Evolutionary conservation across 305 asterid genomes (phyloP).

Genomic region (Rubia tinctorum): DNA sequence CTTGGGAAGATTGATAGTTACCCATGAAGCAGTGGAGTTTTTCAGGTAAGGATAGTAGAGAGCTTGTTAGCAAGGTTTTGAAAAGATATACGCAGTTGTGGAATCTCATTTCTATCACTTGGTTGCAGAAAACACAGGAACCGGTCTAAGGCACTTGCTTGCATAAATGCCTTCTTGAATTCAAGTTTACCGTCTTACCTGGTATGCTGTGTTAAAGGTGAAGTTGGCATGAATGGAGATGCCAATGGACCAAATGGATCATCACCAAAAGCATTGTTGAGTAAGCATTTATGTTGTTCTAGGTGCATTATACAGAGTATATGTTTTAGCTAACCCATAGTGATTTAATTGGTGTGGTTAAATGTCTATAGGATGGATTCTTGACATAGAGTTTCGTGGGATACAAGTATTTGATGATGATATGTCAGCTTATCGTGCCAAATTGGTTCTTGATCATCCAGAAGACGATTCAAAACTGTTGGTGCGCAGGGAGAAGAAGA

Average conservation of each 20-base stretch:
- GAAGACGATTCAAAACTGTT: constrained; percentile 36
- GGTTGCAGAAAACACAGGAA: constrained; percentile 48
- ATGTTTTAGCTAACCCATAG: neutral
- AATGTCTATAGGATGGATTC: constrained; percentile 51
- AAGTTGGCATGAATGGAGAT: constrained; percentile 33
- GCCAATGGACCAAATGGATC: constrained; percentile 44
- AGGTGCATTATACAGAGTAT: neutral
- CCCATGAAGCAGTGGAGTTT: constrained; percentile 47
- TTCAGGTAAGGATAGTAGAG: constrained; percentile 37
- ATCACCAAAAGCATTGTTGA: constrained; percentile 55
- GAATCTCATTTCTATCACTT: constrained; percentile 16
- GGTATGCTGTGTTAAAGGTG: constrained; percentile 37
- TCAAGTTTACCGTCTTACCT: constrained; percentile 48
- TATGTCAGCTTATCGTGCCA: constrained; percentile 38
- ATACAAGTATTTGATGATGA: constrained; percentile 51
- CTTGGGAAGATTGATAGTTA: constrained; percentile 51
- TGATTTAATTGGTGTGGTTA: neutral
- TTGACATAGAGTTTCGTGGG: constrained; percentile 55
- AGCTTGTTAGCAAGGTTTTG: neutral
- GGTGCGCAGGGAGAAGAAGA: constrained; percentile 23
- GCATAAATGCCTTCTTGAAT: constrained; percentile 47
- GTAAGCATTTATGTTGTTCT: constrained; percentile 35
- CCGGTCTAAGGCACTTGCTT: constrained; percentile 43
- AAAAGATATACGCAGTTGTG: neutral
- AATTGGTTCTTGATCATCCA: constrained; percentile 29